Base-by-base conservation (phyloP, 2,329 filamentous ascomycete species). In the Parastagonospora nodorum region DNA sequence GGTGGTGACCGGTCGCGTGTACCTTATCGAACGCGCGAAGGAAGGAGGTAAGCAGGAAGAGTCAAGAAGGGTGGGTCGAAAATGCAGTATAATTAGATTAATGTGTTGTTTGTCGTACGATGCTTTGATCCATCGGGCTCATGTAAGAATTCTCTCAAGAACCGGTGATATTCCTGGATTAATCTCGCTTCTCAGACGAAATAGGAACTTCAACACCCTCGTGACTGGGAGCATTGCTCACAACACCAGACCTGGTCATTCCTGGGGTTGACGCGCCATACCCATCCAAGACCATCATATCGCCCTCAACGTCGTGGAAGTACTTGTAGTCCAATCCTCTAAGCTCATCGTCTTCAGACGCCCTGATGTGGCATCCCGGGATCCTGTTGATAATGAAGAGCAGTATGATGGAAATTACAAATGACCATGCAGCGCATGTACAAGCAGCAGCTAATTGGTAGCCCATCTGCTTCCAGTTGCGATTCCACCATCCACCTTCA, bases 351-450 rank as follows among this genome's bases (percentile, higher is more conserved):
- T 84, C 81, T 48, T 84, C 81, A 1, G 73, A 79, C 1, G 79
- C 80, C 14, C 83, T 74, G 2, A 86, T 71, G 50, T 83, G 80
- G 51, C 84, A 74, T 0, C 82, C 82, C 0, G 83, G 83, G 32
- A 85, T 84, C 52, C 76, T 79, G 63, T 84, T 82, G 61, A 85
- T 78, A 53, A 83, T 67, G 50, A 83, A 80, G 1, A 85, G 75
- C 19, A 85, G 68, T 12, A 79, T 61, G 52, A 78, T 79, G 0
- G 80, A 82, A 8, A 84, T 73, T 24, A 77, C 60, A 55, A 85
- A 85, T 0, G 81, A 81, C 73, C 82, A 85, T 0, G 74, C 69
- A 0, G 82, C 80, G 52, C 82, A 83, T 0, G 82, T 80, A 1
- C 75, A 74, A n/a, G 82, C 81, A 40, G 81, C 83, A 0, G 82